Evolutionary conservation across 495 filamentous ascomycete genomes (phyloP).

Genomic region (Hapsidospora chrysogenum): DNA sequence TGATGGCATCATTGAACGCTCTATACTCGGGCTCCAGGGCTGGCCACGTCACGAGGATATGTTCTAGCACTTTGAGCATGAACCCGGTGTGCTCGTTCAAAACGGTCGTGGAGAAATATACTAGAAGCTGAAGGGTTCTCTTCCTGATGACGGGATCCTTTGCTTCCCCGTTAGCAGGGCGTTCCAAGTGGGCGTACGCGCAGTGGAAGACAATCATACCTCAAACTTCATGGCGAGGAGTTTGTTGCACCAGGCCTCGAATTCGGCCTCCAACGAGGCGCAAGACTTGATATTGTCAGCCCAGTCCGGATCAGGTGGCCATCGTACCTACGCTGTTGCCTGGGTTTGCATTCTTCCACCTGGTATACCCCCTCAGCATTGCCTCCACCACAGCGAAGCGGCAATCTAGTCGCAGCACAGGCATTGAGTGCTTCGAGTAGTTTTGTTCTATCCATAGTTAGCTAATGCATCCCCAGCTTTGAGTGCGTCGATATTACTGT

Average conservation of each 20-base stretch:
- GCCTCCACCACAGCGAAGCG: slow-evolving; percentile 83
- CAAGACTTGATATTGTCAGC: too few relatives aligned
- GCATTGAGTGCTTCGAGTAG: slow-evolving; percentile 67
- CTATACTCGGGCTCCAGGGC: slow-evolving; percentile 47
- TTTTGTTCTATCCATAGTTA: slow-evolving; percentile 36
- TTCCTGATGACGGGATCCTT: slow-evolving; percentile 78
- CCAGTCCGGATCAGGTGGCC: not conserved
- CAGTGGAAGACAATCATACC: slow-evolving; percentile 21
- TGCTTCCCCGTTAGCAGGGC: too few relatives aligned
- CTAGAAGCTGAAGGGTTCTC: slow-evolving; percentile 65
- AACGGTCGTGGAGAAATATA: slow-evolving; percentile 69
- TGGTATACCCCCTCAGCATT: slow-evolving; percentile 76
- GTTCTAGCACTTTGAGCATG: slow-evolving; percentile 74
- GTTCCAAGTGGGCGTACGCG: too few relatives aligned
- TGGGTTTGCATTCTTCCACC: slow-evolving; percentile 38
- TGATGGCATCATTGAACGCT: slow-evolving; percentile 78
- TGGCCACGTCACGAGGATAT: slow-evolving; percentile 69
- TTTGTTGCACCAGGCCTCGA: slow-evolving; percentile 69
- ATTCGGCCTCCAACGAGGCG: slow-evolving; percentile 40
- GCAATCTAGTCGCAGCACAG: slow-evolving; percentile 67
- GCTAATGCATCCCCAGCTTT: slow-evolving; percentile 1
- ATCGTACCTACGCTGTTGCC: not conserved
- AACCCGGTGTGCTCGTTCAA: slow-evolving; percentile 62
- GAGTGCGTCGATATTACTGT: slow-evolving; percentile 27
- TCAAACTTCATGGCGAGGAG: slow-evolving; percentile 63